Percentiles rank a stretch among this genome's conserved stretches.
These are phyloP conservation scores for Phylloporus scabripes DNA, from an alignment of 768 basidiomycete species.

Conservation along the genomic window DNA sequence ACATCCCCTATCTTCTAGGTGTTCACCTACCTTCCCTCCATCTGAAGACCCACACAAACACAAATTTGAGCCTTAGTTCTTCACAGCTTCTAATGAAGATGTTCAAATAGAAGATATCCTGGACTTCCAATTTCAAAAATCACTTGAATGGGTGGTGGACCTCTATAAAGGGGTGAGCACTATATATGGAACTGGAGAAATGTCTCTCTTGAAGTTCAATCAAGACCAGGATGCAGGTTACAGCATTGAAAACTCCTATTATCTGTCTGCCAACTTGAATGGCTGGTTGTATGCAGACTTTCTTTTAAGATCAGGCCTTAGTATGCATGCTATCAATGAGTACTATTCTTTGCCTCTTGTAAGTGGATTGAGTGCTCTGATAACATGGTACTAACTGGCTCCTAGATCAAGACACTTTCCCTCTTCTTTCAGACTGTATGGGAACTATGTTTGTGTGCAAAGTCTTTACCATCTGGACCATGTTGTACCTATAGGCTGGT, in stretches of 20 bases:
- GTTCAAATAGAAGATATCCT: not conserved
- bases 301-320: not conserved
- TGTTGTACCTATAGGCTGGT: constrained; percentile 16
- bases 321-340: not conserved
- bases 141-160: not conserved
- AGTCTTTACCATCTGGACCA: not conserved
- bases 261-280: not conserved
- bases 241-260: not conserved
- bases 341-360: not conserved
- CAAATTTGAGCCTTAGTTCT: not conserved
- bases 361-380: not conserved
- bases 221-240: not conserved
- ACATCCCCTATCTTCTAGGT: not conserved
- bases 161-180: not conserved
- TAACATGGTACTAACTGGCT: not conserved
- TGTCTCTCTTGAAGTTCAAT: not conserved
- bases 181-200: not conserved
- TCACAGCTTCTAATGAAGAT: not conserved
- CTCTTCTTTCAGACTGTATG: not conserved
- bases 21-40: not conserved
- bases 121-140: not conserved
- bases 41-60: not conserved
- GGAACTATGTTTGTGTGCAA: not conserved
- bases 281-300: not conserved
- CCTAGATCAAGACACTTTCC: not conserved